A percentile compares a stretch with the other conserved stretches of the same genome.
Evolutionary conservation across 306 rosid species (phyloP).

Genomic region (Citrullus mucosospermus): DNA sequence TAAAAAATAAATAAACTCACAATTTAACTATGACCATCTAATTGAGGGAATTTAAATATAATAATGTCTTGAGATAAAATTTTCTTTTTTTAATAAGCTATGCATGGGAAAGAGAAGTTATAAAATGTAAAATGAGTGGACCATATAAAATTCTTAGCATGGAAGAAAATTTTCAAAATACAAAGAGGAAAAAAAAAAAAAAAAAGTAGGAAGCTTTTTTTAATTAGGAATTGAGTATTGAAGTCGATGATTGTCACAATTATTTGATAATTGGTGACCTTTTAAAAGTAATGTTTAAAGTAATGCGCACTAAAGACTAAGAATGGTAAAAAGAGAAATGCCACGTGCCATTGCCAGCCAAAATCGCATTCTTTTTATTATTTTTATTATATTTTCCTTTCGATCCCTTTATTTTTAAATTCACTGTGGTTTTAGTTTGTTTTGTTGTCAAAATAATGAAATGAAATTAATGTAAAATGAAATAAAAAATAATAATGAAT

Average conservation of each 20-base stretch:
- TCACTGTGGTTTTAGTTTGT: not conserved
- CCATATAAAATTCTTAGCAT: not conserved
- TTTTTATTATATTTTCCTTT: not conserved
- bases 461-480: too few species aligned
- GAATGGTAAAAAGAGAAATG: not conserved
- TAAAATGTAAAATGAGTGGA: not conserved
- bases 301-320: not conserved
- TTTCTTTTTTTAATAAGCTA: too few species aligned
- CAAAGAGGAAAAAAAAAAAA: too few species aligned
- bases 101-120: not conserved
- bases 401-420: not conserved
- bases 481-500: too few species aligned
- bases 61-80: too few species aligned
- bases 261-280: conserved; percentile 3
- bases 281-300: conserved; percentile 6
- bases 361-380: not conserved
- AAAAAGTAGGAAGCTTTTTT: not conserved
- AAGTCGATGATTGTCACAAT: not conserved
- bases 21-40: too few species aligned
- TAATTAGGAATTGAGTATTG: not conserved
- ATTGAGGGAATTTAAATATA: too few species aligned
- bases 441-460: not conserved
- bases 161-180: not conserved
- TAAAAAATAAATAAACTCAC: too few species aligned
- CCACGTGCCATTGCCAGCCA: not conserved